phyloP scores from a whole-genome alignment of 2,329 filamentous ascomycete species.

The Lasiodiplodia citricola region DNA sequence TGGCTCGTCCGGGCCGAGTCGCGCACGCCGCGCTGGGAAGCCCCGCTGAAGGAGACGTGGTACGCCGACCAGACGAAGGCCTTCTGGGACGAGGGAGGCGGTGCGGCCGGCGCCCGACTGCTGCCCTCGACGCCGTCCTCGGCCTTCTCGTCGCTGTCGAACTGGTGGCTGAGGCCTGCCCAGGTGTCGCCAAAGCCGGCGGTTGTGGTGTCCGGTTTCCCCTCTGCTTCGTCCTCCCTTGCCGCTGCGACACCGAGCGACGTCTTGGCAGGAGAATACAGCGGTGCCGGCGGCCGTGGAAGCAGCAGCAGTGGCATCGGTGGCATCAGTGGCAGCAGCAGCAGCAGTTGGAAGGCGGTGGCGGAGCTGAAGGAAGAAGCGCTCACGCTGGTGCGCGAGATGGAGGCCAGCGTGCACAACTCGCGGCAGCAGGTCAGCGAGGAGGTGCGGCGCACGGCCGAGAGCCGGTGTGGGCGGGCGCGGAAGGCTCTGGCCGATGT shows the following conservation, averaged over 20 bases:
- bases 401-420: slow-evolving; percentile 12
- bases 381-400: slow-evolving; percentile 2
- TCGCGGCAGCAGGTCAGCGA: slow-evolving; percentile 13
- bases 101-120: background rate
- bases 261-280: too few species aligned
- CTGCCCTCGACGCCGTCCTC: background rate
- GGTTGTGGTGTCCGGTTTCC: background rate
- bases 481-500: slow-evolving; percentile 4
- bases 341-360: background rate
- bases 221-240: background rate
- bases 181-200: background rate
- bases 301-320: background rate
- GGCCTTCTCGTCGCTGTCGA: background rate
- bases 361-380: slow-evolving; percentile 2
- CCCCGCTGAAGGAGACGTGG: slow-evolving; percentile 13
- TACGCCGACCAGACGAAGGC: background rate
- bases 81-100: background rate
- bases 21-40: slow-evolving; percentile 6
- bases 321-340: background rate
- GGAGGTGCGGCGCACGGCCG: slow-evolving; percentile 2
- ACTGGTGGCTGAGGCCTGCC: background rate
- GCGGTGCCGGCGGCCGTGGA: background rate
- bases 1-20: slow-evolving; percentile 6
- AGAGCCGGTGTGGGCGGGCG: slow-evolving; percentile 12
- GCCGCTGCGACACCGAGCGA: background rate